These are phyloP conservation scores for Odontarrhena argentea DNA, from an alignment of 345 rosid genomes.

Conservation along the genomic window DNA sequence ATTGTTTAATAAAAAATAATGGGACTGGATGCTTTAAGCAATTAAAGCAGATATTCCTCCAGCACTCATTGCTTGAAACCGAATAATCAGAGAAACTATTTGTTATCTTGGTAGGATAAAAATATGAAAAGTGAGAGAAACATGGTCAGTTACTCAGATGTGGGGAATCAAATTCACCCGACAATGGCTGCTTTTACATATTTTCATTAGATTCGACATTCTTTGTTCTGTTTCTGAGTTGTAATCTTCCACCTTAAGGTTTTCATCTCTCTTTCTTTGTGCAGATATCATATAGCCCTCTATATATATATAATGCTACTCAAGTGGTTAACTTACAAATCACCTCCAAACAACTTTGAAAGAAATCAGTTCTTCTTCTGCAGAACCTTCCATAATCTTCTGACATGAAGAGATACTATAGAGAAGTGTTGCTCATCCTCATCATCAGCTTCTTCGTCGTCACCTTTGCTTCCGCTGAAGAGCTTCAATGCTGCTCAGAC, in stretches of 20 bases:
- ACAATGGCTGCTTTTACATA: conserved; percentile 18
- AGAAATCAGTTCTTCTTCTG: conserved; percentile 2
- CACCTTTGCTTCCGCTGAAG: conserved; percentile 19
- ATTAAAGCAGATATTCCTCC: no score
- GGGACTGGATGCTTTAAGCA: no score
- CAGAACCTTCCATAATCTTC: not conserved
- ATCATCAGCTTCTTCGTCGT: conserved; percentile 20
- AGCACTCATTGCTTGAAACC: no score
- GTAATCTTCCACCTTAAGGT: conserved; percentile 20
- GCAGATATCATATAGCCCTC: not conserved
- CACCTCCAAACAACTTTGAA: conserved; percentile 7
- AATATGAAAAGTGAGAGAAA: conserved; percentile 20
- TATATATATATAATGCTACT: conserved; percentile 15
- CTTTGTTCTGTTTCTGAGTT: conserved; percentile 25
- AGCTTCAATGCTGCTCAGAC: conserved; percentile 6
- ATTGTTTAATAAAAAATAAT: no score
- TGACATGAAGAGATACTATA: conserved; percentile 19
- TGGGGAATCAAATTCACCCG: conserved; percentile 32
- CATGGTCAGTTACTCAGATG: not conserved
- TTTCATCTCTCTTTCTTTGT: conserved; percentile 12
- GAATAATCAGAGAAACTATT: no score
- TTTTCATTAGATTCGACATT: conserved; percentile 16
- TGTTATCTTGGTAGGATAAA: no score
- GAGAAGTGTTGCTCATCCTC: conserved; percentile 12
- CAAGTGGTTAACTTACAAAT: conserved; percentile 11